phyloP scores from a whole-genome alignment of 441 rosid genomes.

The Croton laevigatus region DNA sequence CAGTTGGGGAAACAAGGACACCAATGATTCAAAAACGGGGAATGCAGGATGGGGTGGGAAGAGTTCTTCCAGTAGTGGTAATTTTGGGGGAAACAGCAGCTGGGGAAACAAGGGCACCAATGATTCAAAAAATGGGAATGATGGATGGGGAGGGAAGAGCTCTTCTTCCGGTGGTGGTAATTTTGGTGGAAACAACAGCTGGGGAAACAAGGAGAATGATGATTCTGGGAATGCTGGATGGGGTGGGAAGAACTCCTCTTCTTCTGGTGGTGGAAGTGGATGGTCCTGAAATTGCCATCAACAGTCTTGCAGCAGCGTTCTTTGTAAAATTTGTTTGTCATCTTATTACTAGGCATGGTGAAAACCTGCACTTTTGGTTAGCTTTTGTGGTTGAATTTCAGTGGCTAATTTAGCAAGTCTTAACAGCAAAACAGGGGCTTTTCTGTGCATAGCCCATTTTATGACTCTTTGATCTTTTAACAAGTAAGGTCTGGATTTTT shows the following conservation, averaged over 20 bases:
- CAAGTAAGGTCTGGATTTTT: too few species aligned
- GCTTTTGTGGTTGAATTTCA: neutral
- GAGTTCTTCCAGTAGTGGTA: neutral
- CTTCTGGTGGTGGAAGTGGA: conserved; percentile 3
- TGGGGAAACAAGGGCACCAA: conserved; percentile 5
- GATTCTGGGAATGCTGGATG: conserved; percentile 11
- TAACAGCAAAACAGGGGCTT: too few species aligned
- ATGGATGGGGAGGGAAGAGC: neutral
- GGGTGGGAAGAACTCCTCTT: conserved; percentile 5
- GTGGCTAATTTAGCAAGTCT: neutral
- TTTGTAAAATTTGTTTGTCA: too few species aligned
- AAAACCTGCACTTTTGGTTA: neutral
- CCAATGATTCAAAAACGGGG: too few species aligned
- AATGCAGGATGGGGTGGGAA: too few species aligned
- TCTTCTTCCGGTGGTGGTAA: neutral
- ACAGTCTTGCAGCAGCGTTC: neutral
- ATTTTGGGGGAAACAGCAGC: neutral
- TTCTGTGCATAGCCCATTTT: too few species aligned
- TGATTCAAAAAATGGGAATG: conserved; percentile 11
- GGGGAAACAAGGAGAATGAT: conserved; percentile 1
- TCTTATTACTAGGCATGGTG: neutral
- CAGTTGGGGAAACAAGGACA: too few species aligned
- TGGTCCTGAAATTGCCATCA: neutral
- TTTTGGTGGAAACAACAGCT: neutral
- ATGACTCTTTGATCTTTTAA: too few species aligned